These are phyloP conservation scores for Aspergillus ellipticus DNA, from an alignment of 495 filamentous ascomycete genomes.

Conservation along the genomic window DNA sequence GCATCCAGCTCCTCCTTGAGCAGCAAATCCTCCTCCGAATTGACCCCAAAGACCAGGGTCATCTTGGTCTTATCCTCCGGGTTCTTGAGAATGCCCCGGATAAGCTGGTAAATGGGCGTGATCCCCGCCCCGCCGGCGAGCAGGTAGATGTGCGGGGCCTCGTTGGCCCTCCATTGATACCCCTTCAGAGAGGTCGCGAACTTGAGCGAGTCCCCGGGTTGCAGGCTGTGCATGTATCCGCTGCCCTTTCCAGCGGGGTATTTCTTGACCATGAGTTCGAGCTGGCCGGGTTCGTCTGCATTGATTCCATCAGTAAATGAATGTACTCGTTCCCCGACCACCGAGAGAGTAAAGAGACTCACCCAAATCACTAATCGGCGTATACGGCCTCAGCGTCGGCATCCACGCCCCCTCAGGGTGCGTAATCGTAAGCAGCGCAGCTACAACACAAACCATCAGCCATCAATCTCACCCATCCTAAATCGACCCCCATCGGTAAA, in stretches of 20 bases:
- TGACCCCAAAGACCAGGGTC: slow-evolving; percentile 62
- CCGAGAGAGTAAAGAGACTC: slow-evolving; percentile 3
- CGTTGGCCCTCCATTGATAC: slow-evolving; percentile 53
- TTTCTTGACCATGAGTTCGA: slow-evolving; percentile 60
- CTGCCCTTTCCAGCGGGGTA: slow-evolving; percentile 63
- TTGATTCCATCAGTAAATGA: neutral
- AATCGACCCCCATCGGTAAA: no score
- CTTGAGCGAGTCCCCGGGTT: slow-evolving; percentile 55
- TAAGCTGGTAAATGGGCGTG: slow-evolving; percentile 60
- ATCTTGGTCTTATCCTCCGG: slow-evolving; percentile 60
- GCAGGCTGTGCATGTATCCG: slow-evolving; percentile 56
- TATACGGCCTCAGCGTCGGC: slow-evolving; percentile 57
- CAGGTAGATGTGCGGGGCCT: slow-evolving; percentile 51
- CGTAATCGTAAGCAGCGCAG: slow-evolving; percentile 53
- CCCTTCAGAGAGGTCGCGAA: slow-evolving; percentile 49
- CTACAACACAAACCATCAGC: slow-evolving; percentile 19
- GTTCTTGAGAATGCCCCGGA: slow-evolving; percentile 57
- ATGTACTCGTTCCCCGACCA: no score
- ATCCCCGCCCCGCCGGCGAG: slow-evolving; percentile 64
- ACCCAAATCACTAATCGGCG: slow-evolving; percentile 54
- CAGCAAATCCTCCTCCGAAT: slow-evolving; percentile 59
- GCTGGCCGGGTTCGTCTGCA: slow-evolving; percentile 47
- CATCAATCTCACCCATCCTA: neutral
- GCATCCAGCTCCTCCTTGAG: slow-evolving; percentile 51
- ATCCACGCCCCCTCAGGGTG: slow-evolving; percentile 49